Evolutionary conservation across 2,329 filamentous ascomycete species (phyloP).

Genomic region (Claviceps arundinis): DNA sequence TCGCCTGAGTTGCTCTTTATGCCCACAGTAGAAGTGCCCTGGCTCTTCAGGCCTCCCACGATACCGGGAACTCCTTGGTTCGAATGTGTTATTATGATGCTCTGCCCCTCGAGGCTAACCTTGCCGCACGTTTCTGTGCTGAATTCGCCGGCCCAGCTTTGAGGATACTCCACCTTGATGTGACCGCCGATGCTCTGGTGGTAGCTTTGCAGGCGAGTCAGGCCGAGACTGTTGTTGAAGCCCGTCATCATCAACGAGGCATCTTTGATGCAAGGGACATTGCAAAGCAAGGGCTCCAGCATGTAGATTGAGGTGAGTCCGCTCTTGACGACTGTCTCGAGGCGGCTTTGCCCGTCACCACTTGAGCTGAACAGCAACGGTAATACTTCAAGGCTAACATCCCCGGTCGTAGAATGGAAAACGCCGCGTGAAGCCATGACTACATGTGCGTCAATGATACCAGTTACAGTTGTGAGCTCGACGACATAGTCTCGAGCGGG

Average conservation of each 20-base stretch:
- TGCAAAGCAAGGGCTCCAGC: too few species aligned
- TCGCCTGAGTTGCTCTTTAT: neutral
- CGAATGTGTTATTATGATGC: neutral
- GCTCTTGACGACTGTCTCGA: slow-evolving; percentile 31
- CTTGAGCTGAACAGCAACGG: slow-evolving; percentile 28
- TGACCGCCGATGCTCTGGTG: neutral
- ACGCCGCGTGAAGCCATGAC: slow-evolving; percentile 24
- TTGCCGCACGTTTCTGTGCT: neutral
- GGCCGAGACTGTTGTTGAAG: too few species aligned
- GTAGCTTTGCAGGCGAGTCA: neutral
- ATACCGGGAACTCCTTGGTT: neutral
- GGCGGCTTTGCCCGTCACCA: slow-evolving; percentile 11
- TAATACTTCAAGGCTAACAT: slow-evolving; percentile 19
- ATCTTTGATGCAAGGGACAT: too few species aligned
- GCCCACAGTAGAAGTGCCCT: neutral
- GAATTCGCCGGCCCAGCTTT: neutral
- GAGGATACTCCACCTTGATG: neutral
- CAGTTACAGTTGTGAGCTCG: neutral
- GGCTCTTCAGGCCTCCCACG: neutral
- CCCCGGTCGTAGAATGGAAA: slow-evolving; percentile 28
- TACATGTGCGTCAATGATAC: slow-evolving; percentile 15
- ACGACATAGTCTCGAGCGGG: neutral
- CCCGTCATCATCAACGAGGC: too few species aligned
- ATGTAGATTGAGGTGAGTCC: slow-evolving; percentile 23
- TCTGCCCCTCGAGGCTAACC: neutral